These are phyloP conservation scores for Naganishia onofrii DNA, from an alignment of 768 basidiomycete species.

Conservation along the genomic window DNA sequence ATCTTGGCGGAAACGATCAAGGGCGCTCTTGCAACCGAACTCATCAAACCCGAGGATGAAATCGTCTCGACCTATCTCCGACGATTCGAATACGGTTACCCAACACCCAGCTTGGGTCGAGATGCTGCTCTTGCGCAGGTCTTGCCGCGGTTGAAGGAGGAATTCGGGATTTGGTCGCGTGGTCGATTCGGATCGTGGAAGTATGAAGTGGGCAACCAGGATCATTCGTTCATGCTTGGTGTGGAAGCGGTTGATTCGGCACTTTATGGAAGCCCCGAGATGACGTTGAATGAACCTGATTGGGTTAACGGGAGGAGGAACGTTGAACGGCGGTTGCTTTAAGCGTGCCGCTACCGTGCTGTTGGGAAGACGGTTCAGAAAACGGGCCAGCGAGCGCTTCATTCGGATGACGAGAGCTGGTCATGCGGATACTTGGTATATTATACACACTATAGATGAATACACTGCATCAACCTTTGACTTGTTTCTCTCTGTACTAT, in stretches of 20 bases:
- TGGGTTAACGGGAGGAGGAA: constrained; percentile 50
- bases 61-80: constrained; percentile 53
- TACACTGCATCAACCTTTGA: constrained; percentile 4
- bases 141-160: constrained; percentile 50
- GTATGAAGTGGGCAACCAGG: constrained; percentile 42
- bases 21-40: constrained; percentile 50
- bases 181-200: constrained; percentile 43
- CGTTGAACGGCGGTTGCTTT: constrained; percentile 37
- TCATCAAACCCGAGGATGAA: constrained; percentile 51
- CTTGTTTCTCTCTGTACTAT: too few species aligned
- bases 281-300: constrained; percentile 47
- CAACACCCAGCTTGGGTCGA: constrained; percentile 52
- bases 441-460: not conserved
- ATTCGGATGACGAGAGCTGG: not conserved
- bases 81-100: constrained; percentile 50
- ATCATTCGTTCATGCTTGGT: constrained; percentile 52
- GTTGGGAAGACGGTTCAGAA: too few species aligned
- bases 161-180: constrained; percentile 50
- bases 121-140: constrained; percentile 50
- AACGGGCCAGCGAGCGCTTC: not conserved
- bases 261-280: constrained; percentile 44
- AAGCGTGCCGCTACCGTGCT: too few species aligned
- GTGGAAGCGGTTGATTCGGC: constrained; percentile 52
- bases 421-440: not conserved
- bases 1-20: constrained; percentile 51